Base-by-base conservation (phyloP, 345 rosid genomes). In the Alliaria petiolata region DNA sequence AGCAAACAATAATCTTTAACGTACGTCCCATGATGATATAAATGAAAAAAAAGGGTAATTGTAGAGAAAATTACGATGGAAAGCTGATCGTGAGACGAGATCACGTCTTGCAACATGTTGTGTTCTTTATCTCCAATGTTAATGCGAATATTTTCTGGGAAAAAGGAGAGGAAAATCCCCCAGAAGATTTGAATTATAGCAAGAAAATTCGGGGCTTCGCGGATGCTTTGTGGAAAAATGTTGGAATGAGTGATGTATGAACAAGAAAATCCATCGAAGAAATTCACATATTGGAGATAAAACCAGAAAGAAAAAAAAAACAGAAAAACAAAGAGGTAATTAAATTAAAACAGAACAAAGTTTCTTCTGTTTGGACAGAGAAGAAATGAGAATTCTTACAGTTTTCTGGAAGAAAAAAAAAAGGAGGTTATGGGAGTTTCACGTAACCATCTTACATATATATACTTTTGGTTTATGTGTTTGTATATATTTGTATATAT, bases 371-470 rank as follows among this genome's bases (percentile, higher is more conserved):
- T 75, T 69, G 28, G 59, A 62, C 65, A 76, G 64, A 55, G 52
- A 69, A 62, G 33, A 76, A 54, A 69, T 62, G 4, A 46, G 58
- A 56, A 28, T 22, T n/a, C 65, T 30, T 31, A 47, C 17, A 13
- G 38, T 45, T 30, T 65, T 65, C 57, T 28, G 49, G 39, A 54
- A 1, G 8, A 49, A 39, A 13, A 22, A 30, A 31, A 15, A 1
- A 46, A 67, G 54, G 54, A 74, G 54, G 53, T 69, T 76, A 76
- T 69, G 79, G 70, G 75, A 76, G 79, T 76, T 76, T 75, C 47
- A 54, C 53, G 66, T 76, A 76, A 69, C 79, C 40, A 76, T 69
- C 57, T 26, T 38, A 16, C 42, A 45, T 62, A 55, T 73, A 69
- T 76, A 69, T 69, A 68, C 61, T 62, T 62, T 55, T 62, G 34